Percentiles rank a stretch among this genome's conserved stretches.
Conservation (phyloP, 164 flowering plant genomes). For the Umbilicus rupestris region DNA sequence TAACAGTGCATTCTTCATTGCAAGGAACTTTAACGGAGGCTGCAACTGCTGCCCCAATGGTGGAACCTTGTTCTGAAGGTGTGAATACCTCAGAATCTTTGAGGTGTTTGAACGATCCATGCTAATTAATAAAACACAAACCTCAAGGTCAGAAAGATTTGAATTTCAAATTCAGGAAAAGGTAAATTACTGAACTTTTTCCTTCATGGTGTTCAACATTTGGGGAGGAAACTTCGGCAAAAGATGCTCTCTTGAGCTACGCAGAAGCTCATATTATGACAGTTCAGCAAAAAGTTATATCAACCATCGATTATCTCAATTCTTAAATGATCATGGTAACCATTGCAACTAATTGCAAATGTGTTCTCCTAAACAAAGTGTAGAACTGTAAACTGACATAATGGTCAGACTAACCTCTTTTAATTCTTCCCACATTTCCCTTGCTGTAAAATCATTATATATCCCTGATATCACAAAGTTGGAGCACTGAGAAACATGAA, state of each 20-base stretch:
- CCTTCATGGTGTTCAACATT: background rate
- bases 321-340: background rate
- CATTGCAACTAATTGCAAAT: background rate
- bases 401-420: slow-evolving; percentile 41
- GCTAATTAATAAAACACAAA: slow-evolving; percentile 28
- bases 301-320: background rate
- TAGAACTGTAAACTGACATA: background rate
- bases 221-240: background rate
- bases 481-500: slow-evolving; percentile 67
- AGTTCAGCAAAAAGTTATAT: background rate
- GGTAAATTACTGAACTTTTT: background rate
- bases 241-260: background rate
- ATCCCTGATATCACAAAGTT: slow-evolving; percentile 62
- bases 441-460: slow-evolving; percentile 54
- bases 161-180: slow-evolving; percentile 3
- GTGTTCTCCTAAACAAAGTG: background rate
- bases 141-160: slow-evolving; percentile 9
- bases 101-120: slow-evolving; percentile 65
- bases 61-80: slow-evolving; percentile 66
- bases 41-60: slow-evolving; percentile 82
- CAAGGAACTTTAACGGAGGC: slow-evolving; percentile 61
- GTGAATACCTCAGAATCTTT: slow-evolving; percentile 24
- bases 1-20: slow-evolving; percentile 38
- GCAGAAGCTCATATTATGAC: background rate
- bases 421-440: slow-evolving; percentile 78